Conservation (phyloP, 2,329 filamentous ascomycete genomes). For the Fusarium sororula region DNA sequence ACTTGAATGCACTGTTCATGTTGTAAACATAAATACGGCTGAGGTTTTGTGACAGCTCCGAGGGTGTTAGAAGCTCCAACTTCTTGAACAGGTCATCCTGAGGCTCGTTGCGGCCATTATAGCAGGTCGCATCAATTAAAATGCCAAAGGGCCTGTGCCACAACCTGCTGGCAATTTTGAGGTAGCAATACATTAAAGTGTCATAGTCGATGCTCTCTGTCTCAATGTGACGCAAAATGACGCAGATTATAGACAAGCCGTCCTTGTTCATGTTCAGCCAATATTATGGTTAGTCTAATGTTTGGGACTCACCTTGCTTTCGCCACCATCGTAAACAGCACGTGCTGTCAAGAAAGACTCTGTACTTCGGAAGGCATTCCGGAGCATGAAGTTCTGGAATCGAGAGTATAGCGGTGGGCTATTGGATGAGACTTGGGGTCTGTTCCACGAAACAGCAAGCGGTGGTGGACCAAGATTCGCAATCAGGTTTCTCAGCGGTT, state of each 20-base stretch:
- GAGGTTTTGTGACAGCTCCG: conserved; percentile 67
- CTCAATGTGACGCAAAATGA: conserved; percentile 74
- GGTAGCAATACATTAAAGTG: conserved; percentile 71
- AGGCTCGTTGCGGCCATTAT: conserved; percentile 72
- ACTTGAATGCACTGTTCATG: conserved; percentile 76
- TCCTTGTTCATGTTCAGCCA: conserved; percentile 59
- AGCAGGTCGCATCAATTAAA: conserved; percentile 75
- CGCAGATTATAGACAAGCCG: conserved; percentile 73
- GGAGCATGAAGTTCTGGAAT: conserved; percentile 78
- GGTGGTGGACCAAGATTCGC: conserved; percentile 73
- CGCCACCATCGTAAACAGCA: conserved; percentile 75
- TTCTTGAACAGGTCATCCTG: conserved; percentile 72
- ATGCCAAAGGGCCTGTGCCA: conserved; percentile 76
- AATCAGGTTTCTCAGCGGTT: conserved; percentile 69
- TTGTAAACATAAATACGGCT: conserved; percentile 75
- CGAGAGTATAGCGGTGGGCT: conserved; percentile 71
- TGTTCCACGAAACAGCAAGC: conserved; percentile 74
- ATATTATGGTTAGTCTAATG: neutral
- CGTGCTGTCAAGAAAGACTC: conserved; percentile 72
- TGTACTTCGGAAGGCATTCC: conserved; percentile 71
- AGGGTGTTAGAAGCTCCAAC: conserved; percentile 69
- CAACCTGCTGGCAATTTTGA: conserved; percentile 75
- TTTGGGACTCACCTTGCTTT: conserved; percentile 65
- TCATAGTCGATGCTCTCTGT: conserved; percentile 72
- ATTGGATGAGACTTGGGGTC: conserved; percentile 71